Conservation (phyloP, 306 rosid genomes). For the Lathyrus sativus region DNA sequence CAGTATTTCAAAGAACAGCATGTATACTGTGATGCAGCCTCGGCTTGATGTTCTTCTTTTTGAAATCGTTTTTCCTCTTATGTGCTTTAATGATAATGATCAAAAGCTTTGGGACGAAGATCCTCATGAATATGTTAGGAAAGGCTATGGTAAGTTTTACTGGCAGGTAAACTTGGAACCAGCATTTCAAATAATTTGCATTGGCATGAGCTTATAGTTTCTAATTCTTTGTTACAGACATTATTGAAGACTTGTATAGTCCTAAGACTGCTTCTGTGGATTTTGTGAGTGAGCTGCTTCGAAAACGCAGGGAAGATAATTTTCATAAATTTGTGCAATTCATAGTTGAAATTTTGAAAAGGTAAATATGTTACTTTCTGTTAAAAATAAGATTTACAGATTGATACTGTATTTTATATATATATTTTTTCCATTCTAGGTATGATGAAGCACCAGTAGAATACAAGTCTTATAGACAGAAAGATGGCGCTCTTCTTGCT, state of each 20-base stretch:
- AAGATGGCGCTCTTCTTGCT: constrained; percentile 99
- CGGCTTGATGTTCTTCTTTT: constrained; percentile 87
- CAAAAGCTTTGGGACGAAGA: constrained; percentile 98
- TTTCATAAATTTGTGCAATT: constrained; percentile 83
- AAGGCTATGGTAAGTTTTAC: constrained; percentile 89
- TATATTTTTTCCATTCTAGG: constrained; percentile 46
- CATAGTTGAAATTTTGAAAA: constrained; percentile 73
- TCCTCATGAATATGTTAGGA: constrained; percentile 96
- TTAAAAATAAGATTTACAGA: constrained; percentile 14
- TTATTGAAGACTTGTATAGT: constrained; percentile 92
- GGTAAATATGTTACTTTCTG: constrained; percentile 50
- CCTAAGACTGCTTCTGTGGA: constrained; percentile 97
- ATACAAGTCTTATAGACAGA: constrained; percentile 83
- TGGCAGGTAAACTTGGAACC: constrained; percentile 26
- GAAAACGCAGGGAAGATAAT: constrained; percentile 94
- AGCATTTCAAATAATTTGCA: background rate
- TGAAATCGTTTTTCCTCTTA: constrained; percentile 90
- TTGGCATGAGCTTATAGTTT: constrained; percentile 30
- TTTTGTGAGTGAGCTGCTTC: constrained; percentile 90
- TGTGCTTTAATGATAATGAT: constrained; percentile 91
- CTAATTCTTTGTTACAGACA: constrained; percentile 56
- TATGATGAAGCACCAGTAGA: constrained; percentile 79
- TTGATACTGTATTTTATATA: constrained; percentile 13
- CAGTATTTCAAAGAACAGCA: constrained; percentile 90
- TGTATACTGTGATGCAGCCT: constrained; percentile 85